phyloP scores from a whole-genome alignment of 2,329 filamentous ascomycete genomes.

The Chaetothyriales sp. region DNA sequence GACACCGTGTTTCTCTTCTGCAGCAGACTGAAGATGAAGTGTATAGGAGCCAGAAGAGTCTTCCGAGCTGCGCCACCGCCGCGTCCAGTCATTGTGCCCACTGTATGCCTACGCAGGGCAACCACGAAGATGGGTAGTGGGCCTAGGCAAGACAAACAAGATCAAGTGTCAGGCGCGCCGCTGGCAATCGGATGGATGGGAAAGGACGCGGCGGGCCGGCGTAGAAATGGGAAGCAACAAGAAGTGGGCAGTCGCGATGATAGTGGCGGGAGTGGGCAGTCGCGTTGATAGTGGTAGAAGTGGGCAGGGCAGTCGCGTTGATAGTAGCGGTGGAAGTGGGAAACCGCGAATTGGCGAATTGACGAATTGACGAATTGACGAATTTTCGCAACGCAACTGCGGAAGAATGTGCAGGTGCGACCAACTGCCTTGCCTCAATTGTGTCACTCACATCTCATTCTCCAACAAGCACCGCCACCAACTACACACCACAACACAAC shows the following conservation, averaged over 20 bases:
- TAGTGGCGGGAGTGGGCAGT: not conserved
- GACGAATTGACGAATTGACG: no score
- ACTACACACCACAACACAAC: not conserved
- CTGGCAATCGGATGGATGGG: not conserved
- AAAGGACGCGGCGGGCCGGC: not conserved
- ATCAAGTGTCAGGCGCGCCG: not conserved
- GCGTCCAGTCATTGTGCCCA: constrained; percentile 38
- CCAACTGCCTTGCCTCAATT: not conserved
- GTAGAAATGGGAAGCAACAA: not conserved
- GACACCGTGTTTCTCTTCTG: constrained; percentile 72
- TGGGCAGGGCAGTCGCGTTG: not conserved
- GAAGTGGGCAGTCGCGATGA: not conserved
- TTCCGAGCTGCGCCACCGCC: constrained; percentile 44
- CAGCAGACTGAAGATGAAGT: constrained; percentile 88
- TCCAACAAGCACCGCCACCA: not conserved
- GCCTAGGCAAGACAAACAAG: not conserved
- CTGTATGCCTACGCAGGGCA: no score
- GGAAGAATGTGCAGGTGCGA: not conserved
- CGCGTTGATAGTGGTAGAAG: not conserved
- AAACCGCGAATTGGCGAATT: no score
- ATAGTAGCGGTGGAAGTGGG: not conserved
- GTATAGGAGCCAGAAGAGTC: constrained; percentile 63
- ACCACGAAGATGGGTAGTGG: not conserved
- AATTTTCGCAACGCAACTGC: not conserved
- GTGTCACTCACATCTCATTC: not conserved